Evolutionary conservation across 108 stramenopile genomes (phyloP).

Genomic region (Poteriospumella lacustris): DNA sequence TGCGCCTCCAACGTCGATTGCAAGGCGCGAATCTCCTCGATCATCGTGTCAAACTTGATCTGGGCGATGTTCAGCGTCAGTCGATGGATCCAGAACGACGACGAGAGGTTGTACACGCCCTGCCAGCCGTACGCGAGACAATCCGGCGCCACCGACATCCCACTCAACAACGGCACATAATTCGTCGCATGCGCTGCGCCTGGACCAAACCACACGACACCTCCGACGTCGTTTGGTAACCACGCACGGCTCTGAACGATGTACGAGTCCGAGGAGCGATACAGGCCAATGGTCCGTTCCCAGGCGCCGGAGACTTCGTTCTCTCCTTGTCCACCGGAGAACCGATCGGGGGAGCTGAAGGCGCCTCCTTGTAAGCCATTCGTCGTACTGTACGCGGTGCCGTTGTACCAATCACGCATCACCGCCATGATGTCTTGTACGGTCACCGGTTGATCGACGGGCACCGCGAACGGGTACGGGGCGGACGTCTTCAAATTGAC

Average conservation of each 20-base stretch:
- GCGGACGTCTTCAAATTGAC: not conserved
- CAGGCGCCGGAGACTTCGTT: not conserved
- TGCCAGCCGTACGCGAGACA: not conserved
- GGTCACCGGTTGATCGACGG: not conserved
- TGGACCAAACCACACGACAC: not conserved
- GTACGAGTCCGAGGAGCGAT: not conserved
- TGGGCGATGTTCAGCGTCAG: not conserved
- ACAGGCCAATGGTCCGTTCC: not conserved
- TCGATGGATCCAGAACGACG: not conserved
- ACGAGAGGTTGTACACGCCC: not conserved
- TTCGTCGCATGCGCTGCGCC: not conserved
- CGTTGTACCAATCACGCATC: not conserved
- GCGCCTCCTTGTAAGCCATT: not conserved
- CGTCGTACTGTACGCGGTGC: not conserved
- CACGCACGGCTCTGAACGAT: not conserved
- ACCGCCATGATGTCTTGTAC: not conserved
- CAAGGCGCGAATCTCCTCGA: not conserved
- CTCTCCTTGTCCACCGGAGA: not conserved
- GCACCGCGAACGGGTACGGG: constrained; percentile 1
- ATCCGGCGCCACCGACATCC: not conserved
- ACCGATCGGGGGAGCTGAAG: not conserved
- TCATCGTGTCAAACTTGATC: not conserved
- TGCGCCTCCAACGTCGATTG: not conserved
- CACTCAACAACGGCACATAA: not conserved
- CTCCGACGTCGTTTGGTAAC: not conserved